Conservation (phyloP, 1,284 basidiomycete species). For the Takashimella tepidaria region DNA sequence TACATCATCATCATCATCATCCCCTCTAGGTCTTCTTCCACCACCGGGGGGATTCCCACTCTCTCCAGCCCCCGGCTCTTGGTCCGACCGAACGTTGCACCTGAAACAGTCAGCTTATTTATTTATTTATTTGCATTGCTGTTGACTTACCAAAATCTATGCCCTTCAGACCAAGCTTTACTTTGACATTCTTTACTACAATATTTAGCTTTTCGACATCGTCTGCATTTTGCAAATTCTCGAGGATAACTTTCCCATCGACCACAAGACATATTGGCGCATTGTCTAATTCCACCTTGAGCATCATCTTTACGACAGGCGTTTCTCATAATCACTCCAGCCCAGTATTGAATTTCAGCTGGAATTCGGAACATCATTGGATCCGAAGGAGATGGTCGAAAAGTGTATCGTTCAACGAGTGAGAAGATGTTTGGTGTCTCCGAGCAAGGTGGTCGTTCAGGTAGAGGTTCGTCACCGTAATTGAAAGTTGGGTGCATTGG, state of each 20-base stretch:
- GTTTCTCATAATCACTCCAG: conserved; percentile 98
- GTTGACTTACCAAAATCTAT: conserved; percentile 58
- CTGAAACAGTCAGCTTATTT: conserved; percentile 11
- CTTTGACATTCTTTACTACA: conserved; percentile 98
- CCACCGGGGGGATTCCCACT: conserved; percentile 6
- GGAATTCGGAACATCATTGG: conserved; percentile 69
- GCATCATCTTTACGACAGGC: conserved; percentile 95
- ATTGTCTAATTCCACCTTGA: conserved; percentile 88
- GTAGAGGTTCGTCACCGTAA: conserved; percentile 34
- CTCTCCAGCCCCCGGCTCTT: conserved; percentile 19
- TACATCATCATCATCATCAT: conserved; percentile 16
- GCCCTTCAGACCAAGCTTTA: conserved; percentile 94
- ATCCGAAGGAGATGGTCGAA: conserved; percentile 78
- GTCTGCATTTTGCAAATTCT: conserved; percentile 94
- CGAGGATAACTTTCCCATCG: conserved; percentile 89
- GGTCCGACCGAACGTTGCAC: conserved; percentile 29
- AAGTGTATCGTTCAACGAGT: conserved; percentile 92
- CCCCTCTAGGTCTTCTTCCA: conserved; percentile 1
- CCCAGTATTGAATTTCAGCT: conserved; percentile 96
- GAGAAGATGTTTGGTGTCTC: conserved; percentile 81
- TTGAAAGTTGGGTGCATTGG: conserved; percentile 49
- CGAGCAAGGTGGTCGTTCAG: conserved; percentile 43
- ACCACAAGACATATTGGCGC: conserved; percentile 96
- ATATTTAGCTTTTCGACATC: conserved; percentile 97
- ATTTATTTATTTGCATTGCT: neutral